Conservation (phyloP, 2,329 filamentous ascomycete genomes). For the Diaporthe aspalathi region DNA sequence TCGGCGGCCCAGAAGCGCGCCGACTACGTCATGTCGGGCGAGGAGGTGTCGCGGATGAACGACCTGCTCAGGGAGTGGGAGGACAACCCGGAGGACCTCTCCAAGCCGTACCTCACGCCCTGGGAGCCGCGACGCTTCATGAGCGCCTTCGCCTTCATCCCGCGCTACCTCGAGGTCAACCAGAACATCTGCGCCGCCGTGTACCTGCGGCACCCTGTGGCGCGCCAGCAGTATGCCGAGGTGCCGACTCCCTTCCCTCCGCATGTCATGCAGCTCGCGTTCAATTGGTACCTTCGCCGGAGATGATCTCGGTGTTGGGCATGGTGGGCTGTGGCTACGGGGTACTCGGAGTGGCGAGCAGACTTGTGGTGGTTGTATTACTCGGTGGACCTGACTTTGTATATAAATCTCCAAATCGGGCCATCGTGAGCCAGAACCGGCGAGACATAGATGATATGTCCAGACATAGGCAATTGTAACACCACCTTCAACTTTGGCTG, state of each 20-base stretch:
- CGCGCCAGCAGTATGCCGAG: conserved; percentile 81
- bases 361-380: neutral
- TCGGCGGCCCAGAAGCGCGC: neutral
- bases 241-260: conserved; percentile 84
- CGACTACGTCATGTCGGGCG: conserved; percentile 50
- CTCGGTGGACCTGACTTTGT: conserved; percentile 16
- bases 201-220: conserved; percentile 94
- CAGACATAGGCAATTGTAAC: conserved; percentile 31
- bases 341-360: neutral
- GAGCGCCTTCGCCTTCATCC: conserved; percentile 93
- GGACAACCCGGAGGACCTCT: conserved; percentile 80
- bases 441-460: conserved; percentile 22
- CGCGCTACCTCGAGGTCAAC: conserved; percentile 95
- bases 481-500: conserved; percentile 6
- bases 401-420: conserved; percentile 29
- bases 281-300: conserved; percentile 92
- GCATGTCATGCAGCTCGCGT: conserved; percentile 81
- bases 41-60: conserved; percentile 66
- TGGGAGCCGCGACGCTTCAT: conserved; percentile 91
- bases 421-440: neutral
- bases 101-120: conserved; percentile 89
- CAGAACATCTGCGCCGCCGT: conserved; percentile 96
- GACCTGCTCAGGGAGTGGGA: conserved; percentile 70
- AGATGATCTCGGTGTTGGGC: conserved; percentile 58
- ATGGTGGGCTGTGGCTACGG: neutral